Percentiles rank a stretch among this genome's conserved stretches.
Conservation (phyloP, 1,139 yeast species). For the Suhomyces kunorum region DNA sequence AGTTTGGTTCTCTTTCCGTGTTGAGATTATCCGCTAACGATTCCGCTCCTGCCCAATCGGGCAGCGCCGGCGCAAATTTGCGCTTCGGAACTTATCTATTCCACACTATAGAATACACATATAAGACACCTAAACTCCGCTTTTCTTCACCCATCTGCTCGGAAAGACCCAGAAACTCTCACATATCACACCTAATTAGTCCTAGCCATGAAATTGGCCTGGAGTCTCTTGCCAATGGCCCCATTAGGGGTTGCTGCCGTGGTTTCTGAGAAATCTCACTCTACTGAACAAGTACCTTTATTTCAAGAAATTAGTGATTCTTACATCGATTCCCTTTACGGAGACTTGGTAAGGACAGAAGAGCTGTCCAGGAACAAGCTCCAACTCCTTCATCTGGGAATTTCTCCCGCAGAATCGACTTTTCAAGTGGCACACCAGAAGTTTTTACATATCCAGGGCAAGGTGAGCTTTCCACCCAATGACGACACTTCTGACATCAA, state of each 20-base stretch:
- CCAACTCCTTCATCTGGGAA: background rate
- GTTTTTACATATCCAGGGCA: slow-evolving; percentile 18
- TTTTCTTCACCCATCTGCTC: background rate
- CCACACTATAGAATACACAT: background rate
- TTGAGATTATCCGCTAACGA: too few species aligned
- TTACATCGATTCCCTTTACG: slow-evolving; percentile 31
- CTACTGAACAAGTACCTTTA: background rate
- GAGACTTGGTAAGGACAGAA: slow-evolving; percentile 22
- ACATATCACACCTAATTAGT: too few species aligned
- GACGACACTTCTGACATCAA: slow-evolving; percentile 40
- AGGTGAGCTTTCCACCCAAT: slow-evolving; percentile 34
- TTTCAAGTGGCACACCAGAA: slow-evolving; percentile 10
- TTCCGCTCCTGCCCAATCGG: background rate
- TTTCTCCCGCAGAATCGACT: background rate
- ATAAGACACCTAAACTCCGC: background rate
- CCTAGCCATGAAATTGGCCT: slow-evolving; percentile 1
- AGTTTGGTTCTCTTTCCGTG: too few species aligned
- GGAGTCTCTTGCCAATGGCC: background rate
- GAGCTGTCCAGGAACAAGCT: slow-evolving; percentile 7
- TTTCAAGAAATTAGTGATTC: slow-evolving; percentile 8
- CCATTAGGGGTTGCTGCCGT: slow-evolving; percentile 1
- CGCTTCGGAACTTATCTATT: background rate
- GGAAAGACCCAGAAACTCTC: background rate
- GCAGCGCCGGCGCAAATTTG: slow-evolving; percentile 1
- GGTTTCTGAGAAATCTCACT: background rate